Percentiles rank a stretch among this genome's conserved stretches.
These are phyloP conservation scores for Diaporthe vexans DNA, from an alignment of 2,329 filamentous ascomycete genomes.

Conservation along the genomic window DNA sequence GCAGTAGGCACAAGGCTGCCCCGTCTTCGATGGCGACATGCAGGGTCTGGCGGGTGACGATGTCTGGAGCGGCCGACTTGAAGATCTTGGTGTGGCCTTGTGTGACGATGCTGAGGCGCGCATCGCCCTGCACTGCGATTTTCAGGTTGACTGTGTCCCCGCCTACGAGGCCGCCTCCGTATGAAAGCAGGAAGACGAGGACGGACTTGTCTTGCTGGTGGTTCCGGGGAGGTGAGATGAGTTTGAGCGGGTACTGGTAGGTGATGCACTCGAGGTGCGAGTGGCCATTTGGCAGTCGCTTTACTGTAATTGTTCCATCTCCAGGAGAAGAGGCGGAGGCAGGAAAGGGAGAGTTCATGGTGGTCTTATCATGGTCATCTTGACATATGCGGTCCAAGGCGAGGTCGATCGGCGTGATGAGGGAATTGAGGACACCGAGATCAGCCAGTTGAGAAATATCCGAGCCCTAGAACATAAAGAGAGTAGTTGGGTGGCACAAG, in stretches of 20 bases:
- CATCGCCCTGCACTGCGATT: constrained; percentile 73
- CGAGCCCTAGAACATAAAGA: neutral
- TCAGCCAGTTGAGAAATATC: too few species aligned
- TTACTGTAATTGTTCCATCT: constrained; percentile 81
- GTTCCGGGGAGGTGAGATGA: constrained; percentile 83
- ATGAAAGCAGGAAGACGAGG: constrained; percentile 91
- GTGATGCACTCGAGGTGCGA: constrained; percentile 81
- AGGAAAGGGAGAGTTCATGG: constrained; percentile 80
- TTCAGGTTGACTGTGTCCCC: constrained; percentile 85
- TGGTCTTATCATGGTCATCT: constrained; percentile 54
- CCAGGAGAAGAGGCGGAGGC: constrained; percentile 81
- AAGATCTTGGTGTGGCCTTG: constrained; percentile 96
- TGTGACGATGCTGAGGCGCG: constrained; percentile 77
- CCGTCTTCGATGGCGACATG: constrained; percentile 63
- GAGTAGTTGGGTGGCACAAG: neutral
- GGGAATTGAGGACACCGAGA: constrained; percentile 40
- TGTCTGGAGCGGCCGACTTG: constrained; percentile 74
- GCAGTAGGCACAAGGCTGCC: constrained; percentile 77
- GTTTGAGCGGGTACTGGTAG: constrained; percentile 95
- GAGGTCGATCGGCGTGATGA: constrained; percentile 23
- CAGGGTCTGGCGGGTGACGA: constrained; percentile 71
- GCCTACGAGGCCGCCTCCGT: constrained; percentile 92
- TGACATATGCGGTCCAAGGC: constrained; percentile 25
- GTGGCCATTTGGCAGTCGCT: constrained; percentile 77
- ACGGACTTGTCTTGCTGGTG: constrained; percentile 73